Base-by-base conservation (phyloP, 202 grass and related monocot genomes). In the Panicum virgatum region DNA sequence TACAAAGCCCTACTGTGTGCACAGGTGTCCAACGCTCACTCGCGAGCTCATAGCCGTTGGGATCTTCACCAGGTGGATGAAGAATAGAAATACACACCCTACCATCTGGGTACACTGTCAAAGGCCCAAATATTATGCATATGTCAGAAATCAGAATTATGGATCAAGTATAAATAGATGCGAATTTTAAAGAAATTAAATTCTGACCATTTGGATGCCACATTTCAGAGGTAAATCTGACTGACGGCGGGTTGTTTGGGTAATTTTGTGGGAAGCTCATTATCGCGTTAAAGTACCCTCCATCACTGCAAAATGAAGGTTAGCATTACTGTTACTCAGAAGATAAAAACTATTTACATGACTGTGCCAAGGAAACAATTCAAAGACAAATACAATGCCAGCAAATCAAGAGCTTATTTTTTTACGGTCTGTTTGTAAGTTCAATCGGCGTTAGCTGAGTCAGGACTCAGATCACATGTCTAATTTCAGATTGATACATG, bases 21-120 rank as follows among this genome's bases (percentile, higher is more conserved):
- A 98, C 90, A 39, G 96, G 96, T 68, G 89, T 98, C 96, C 96
- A 98, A 39, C 96, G 96, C 90, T 98, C 96, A 76, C 92, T 98
- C 25, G 96, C 92, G 45, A 98, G 92, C 76, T 98, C 96, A 29
- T 98, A 98, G 15, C 96, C 96, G 5, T 91, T 98, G 57, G 96
- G 96, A 77, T 98, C 96, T 39, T 98, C 96, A 85, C 96, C 96
- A 76, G 96, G 96, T 62, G 96, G 88, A 78, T 98, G 96, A 92
- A 99, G 96, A 80, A 98, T 98, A 89, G 96, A 98, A 76, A 98
- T 98, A 86, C 96, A 98, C 85, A 98, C 96, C 18, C 90, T 86
- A 0, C 96, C 96, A 88, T 98, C 96, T 1, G 83, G 72, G 89
- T 96, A 98, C 76, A 98, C 96, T 98, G 82, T 60, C 5, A 78